Percentiles rank a stretch among this genome's conserved stretches.
phyloP scores from a whole-genome alignment of 305 asterid genomes.

The Rubia peregrina region DNA sequence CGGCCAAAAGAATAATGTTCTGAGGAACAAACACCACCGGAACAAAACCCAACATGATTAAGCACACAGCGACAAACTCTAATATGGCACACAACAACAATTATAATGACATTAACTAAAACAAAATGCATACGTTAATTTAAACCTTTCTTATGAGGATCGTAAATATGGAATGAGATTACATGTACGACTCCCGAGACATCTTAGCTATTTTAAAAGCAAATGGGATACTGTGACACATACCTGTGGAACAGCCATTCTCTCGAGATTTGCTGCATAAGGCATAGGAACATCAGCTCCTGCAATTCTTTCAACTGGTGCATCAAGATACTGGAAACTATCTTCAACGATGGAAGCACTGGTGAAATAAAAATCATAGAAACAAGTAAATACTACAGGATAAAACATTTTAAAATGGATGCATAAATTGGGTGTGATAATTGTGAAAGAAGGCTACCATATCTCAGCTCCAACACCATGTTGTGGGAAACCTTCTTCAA shows the following conservation, averaged over 20 bases:
- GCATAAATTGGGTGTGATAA: neutral
- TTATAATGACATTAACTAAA: neutral
- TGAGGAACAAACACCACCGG: neutral
- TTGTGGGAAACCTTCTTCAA: slow-evolving; percentile 90
- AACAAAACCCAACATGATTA: neutral
- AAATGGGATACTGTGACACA: slow-evolving; percentile 6
- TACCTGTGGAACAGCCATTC: slow-evolving; percentile 93
- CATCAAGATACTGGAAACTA: slow-evolving; percentile 87
- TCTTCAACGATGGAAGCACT: slow-evolving; percentile 84
- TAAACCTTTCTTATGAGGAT: neutral
- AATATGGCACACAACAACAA: neutral
- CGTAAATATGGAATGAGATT: neutral
- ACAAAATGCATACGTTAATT: neutral
- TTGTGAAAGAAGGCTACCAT: slow-evolving; percentile 36
- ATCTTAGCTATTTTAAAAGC: neutral
- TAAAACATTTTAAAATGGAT: neutral
- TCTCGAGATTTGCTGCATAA: slow-evolving; percentile 86
- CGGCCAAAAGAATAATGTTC: neutral
- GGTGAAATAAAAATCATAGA: slow-evolving; percentile 19
- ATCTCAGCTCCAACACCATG: slow-evolving; percentile 95
- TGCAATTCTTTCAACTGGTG: slow-evolving; percentile 87
- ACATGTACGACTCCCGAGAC: neutral
- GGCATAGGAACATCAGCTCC: slow-evolving; percentile 98
- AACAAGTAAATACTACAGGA: slow-evolving; percentile 2
- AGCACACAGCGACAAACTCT: neutral